Evolutionary conservation across 192 early-diverging fungal species (phyloP).

Genomic region (Backusella tuberculispora): DNA sequence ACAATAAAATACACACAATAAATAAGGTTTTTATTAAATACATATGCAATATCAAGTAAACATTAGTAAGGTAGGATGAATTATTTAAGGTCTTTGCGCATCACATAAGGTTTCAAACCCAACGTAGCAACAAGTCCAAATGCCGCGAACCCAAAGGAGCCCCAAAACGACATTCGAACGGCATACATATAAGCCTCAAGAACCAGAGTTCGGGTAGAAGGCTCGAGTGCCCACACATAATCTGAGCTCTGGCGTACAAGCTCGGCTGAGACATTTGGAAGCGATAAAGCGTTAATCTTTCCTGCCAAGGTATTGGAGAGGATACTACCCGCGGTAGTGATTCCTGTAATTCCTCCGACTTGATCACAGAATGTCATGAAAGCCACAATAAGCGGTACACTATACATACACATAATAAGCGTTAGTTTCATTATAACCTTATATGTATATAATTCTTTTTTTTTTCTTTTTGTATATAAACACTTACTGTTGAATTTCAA

Average conservation of each 20-base stretch:
- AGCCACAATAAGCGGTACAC: constrained; percentile 37
- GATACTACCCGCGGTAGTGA: constrained; percentile 65
- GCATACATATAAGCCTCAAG: constrained; percentile 35
- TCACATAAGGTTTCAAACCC: constrained; percentile 33
- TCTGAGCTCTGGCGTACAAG: constrained; percentile 35
- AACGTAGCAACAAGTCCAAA: constrained; percentile 25
- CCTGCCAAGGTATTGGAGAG: constrained; percentile 57
- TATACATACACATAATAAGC: background rate
- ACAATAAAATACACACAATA: no score
- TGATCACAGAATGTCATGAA: constrained; percentile 43
- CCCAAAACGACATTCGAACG: constrained; percentile 30
- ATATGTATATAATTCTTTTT: no score
- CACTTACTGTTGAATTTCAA: constrained; percentile 38
- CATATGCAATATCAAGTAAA: background rate
- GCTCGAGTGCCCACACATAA: constrained; percentile 23
- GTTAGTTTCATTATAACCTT: background rate
- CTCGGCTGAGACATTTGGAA: constrained; percentile 23
- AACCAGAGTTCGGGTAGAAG: constrained; percentile 18
- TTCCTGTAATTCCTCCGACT: constrained; percentile 47
- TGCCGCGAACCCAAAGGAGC: constrained; percentile 29
- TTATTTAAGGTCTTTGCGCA: constrained; percentile 23
- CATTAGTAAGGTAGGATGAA: background rate
- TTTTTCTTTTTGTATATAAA: background rate
- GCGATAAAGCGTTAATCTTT: constrained; percentile 22
- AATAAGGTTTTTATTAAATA: background rate